Evolutionary conservation across 495 filamentous ascomycete species (phyloP).

Genomic region (Podospora conica): DNA sequence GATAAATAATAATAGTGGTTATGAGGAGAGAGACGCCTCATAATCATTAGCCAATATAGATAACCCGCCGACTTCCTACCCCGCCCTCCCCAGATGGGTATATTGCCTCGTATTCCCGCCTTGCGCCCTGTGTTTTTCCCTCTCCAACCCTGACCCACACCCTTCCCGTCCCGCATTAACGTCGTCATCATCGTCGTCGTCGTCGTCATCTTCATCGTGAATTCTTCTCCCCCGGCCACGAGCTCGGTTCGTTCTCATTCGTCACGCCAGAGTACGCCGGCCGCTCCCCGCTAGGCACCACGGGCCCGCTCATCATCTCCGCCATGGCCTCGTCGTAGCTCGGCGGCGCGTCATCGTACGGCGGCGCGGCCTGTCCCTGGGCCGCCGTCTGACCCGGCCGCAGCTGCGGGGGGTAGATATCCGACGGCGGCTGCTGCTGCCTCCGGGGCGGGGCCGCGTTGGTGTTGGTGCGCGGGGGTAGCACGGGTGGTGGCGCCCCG

Average conservation of each 20-base stretch:
- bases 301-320: conserved; percentile 52
- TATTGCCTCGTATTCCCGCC: neutral
- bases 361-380: conserved; percentile 25
- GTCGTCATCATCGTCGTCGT: neutral
- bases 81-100: neutral
- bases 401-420: conserved; percentile 45
- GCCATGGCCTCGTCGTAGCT: conserved; percentile 92
- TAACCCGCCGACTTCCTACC: neutral
- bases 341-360: conserved; percentile 60
- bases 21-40: too few relatives aligned
- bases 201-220: neutral
- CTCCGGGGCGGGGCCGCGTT: conserved; percentile 9
- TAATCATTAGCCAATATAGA: too few relatives aligned
- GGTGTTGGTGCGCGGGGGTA: conserved; percentile 19
- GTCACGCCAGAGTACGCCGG: conserved; percentile 46
- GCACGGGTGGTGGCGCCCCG: neutral
- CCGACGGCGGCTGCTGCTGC: conserved; percentile 25
- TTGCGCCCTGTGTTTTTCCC: neutral
- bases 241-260: conserved; percentile 43
- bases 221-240: conserved; percentile 33
- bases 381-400: conserved; percentile 26
- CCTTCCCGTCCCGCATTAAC: neutral
- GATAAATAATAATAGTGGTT: too few relatives aligned
- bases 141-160: neutral
- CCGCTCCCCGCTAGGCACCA: conserved; percentile 27